Base-by-base conservation (phyloP, 75 land plant genomes). In the Cryptomeria japonica region DNA sequence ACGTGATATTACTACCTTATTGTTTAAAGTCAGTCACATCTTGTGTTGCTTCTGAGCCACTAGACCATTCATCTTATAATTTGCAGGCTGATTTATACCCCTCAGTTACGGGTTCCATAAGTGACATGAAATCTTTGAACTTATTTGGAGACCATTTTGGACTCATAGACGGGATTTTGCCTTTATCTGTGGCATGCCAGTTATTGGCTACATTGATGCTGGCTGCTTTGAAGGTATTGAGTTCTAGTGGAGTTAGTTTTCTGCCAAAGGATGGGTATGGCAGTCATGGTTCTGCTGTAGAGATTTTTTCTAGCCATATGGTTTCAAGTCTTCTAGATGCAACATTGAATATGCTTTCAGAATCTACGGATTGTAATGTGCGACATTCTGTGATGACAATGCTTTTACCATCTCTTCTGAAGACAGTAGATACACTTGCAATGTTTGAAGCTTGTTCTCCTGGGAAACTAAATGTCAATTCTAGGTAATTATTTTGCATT, bases 381-480 rank as follows among this genome's bases (percentile, higher is more conserved):
- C 95, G 97, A 1, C 90, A 94, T 58, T 93, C 84, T 92, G 94
- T 93, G 41, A 90, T 95, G 87, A 86, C 87, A 15, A 78, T 89
- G 38, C 88, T 98, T 36, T 90, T 98, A 73, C 99, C 97, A 72
- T 84, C 89, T 42, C 86, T 97, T 44, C 87, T 98, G 46, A 91
- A 86, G 80, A 90, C 96, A 85, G 86, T 93, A 68, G 87, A 85
- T 85, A 87, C 47, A 58, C 18, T 86, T 38, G 39, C 46, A 68
- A 73, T 83, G 14, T 79, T 89, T 73, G 80, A 88, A 70, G 56
- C 84, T 55, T 53, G 83, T 3, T 19, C 78, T 31, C 28, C 42
- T 89, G 93, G 90, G 36, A 19, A 58, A 36, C 28, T 38, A 68
- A 42, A 47, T 87, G 61, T 83, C 46, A 86, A 90, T 84, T 90